Percentiles rank a stretch among this genome's conserved stretches.
These are phyloP conservation scores for Pyronema domesticum DNA, from an alignment of 495 filamentous ascomycete genomes.

Conservation along the genomic window DNA sequence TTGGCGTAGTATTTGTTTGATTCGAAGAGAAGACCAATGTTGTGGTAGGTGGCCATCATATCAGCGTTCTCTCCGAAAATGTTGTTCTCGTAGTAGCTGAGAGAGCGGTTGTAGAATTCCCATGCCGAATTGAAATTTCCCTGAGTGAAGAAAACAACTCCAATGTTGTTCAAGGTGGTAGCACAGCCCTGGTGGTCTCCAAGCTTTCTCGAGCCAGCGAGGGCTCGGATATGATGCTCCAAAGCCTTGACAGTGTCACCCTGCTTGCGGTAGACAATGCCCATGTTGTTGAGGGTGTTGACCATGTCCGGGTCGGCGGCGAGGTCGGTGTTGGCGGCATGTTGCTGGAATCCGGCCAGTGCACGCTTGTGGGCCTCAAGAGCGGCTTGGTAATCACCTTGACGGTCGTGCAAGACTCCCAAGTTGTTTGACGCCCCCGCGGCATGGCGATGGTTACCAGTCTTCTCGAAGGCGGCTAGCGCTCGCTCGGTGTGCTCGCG, in stretches of 20 bases:
- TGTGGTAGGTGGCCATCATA: neutral
- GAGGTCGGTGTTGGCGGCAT: neutral
- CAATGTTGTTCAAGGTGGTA: constrained; percentile 1
- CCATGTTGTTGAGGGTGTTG: constrained; percentile 2
- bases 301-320: constrained; percentile 7
- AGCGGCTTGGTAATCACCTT: neutral
- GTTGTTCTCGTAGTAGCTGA: neutral
- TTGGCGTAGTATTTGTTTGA: neutral
- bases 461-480: neutral
- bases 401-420: neutral
- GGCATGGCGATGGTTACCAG: neutral
- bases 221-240: constrained; percentile 8
- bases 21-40: neutral
- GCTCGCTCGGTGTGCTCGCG: neutral
- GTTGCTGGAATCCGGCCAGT: neutral
- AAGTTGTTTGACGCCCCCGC: neutral
- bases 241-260: constrained; percentile 10
- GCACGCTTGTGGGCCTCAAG: neutral
- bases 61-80: neutral
- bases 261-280: constrained; percentile 4
- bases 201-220: constrained; percentile 1
- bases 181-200: neutral
- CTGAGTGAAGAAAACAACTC: neutral
- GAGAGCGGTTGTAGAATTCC: neutral
- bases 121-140: neutral